Conservation (phyloP, 2,329 filamentous ascomycete species). For the Colletotrichum lentis region DNA sequence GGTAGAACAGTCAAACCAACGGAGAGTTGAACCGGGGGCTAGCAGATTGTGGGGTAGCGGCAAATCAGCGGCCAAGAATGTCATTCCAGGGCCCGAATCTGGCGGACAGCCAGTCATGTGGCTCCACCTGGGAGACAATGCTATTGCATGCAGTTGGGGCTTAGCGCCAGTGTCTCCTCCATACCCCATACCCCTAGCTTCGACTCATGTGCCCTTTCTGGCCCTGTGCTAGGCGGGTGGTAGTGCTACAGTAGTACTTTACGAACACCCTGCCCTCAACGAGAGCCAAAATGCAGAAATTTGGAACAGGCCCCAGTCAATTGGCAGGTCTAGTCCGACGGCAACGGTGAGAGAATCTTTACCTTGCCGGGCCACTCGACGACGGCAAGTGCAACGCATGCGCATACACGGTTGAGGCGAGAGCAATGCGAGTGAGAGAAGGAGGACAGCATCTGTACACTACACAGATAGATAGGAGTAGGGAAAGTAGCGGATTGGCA, state of each 20-base stretch:
- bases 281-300: neutral
- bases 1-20: neutral
- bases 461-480: no score
- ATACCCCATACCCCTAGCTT: conserved; percentile 15
- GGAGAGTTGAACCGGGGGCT: conserved; percentile 7
- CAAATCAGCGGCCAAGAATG: conserved; percentile 37
- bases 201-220: conserved; percentile 12
- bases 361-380: neutral
- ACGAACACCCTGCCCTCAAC: neutral
- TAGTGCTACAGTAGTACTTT: neutral
- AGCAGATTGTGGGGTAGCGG: conserved; percentile 39
- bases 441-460: neutral
- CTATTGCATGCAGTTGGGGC: conserved; percentile 25
- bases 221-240: neutral
- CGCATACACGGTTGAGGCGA: conserved; percentile 8
- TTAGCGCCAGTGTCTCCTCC: conserved; percentile 15
- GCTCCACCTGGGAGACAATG: conserved; percentile 27
- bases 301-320: no score
- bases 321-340: neutral
- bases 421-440: conserved; percentile 11
- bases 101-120: conserved; percentile 37
- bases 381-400: conserved; percentile 5
- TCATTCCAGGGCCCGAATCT: conserved; percentile 28
- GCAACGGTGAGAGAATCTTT: conserved; percentile 1
- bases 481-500: neutral